Conservation (phyloP, 2,329 filamentous ascomycete genomes). For the Pyrenophora teres region DNA sequence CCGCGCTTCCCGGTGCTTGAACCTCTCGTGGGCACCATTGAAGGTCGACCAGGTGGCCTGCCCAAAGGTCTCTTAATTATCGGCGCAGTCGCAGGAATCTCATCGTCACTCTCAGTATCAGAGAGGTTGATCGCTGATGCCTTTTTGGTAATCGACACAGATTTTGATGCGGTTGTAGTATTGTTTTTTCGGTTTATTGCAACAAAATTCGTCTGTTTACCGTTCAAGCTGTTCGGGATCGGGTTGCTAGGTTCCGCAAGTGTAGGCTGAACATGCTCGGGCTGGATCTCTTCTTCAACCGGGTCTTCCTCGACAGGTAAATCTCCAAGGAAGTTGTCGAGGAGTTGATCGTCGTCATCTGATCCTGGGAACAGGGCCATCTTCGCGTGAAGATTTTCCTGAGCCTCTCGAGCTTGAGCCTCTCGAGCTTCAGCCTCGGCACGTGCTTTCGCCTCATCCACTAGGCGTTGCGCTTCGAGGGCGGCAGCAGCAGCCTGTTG, state of each 20-base stretch:
- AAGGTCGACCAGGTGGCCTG: conserved; percentile 22
- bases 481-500: conserved; percentile 32
- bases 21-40: conserved; percentile 32
- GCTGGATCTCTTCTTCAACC: conserved; percentile 10
- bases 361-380: conserved; percentile 41
- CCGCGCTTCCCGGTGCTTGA: conserved; percentile 26
- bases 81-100: conserved; percentile 39
- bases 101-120: conserved; percentile 39
- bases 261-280: conserved; percentile 9
- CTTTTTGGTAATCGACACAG: conserved; percentile 28
- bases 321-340: conserved; percentile 36
- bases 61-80: conserved; percentile 24
- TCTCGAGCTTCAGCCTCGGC: conserved; percentile 33
- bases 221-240: conserved; percentile 34
- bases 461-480: conserved; percentile 28
- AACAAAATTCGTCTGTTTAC: conserved; percentile 47
- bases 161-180: conserved; percentile 18
- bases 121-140: conserved; percentile 28
- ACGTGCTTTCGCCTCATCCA: conserved; percentile 26
- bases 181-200: conserved; percentile 26
- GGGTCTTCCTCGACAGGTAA: conserved; percentile 25
- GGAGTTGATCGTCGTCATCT: conserved; percentile 29
- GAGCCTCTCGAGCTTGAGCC: conserved; percentile 34
- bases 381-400: conserved; percentile 44
- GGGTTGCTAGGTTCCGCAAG: conserved; percentile 34